These are phyloP conservation scores for Nannizzia gypsea DNA, from an alignment of 2,329 filamentous ascomycete genomes.

Conservation along the genomic window DNA sequence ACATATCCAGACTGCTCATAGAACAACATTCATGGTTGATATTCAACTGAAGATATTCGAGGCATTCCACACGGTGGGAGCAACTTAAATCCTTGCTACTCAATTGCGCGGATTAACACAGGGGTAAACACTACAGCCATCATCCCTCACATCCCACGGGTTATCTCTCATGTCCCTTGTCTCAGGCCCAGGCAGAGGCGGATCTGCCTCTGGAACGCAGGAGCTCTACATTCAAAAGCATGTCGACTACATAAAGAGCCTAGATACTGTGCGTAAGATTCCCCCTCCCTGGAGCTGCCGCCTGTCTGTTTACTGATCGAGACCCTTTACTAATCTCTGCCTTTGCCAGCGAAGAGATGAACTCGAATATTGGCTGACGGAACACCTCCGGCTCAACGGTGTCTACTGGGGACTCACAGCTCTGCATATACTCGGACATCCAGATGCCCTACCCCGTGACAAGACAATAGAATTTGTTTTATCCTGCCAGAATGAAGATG, in stretches of 20 bases:
- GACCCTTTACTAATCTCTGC: not conserved
- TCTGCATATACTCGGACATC: constrained; percentile 69
- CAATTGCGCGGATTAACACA: not conserved
- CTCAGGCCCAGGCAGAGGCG: constrained; percentile 47
- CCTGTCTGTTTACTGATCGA: constrained; percentile 12
- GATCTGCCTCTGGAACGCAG: constrained; percentile 31
- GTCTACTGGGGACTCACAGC: constrained; percentile 93
- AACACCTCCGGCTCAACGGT: constrained; percentile 88
- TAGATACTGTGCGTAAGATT: constrained; percentile 58
- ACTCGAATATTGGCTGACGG: constrained; percentile 94
- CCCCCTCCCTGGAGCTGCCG: constrained; percentile 6
- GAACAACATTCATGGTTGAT: too few relatives aligned
- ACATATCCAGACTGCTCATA: too few relatives aligned
- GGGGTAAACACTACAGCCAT: too few relatives aligned
- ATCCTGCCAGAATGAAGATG: constrained; percentile 77
- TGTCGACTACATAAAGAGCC: constrained; percentile 81
- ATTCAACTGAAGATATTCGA: too few relatives aligned
- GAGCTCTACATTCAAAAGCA: constrained; percentile 53
- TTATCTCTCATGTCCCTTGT: constrained; percentile 44
- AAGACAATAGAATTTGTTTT: constrained; percentile 87
- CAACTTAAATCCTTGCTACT: too few relatives aligned
- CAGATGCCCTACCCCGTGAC: constrained; percentile 66
- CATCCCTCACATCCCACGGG: not conserved
- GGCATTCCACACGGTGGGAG: too few relatives aligned
- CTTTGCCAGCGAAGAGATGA: constrained; percentile 67